A percentile compares a stretch with the other conserved stretches of the same genome.
Evolutionary conservation across 2,329 filamentous ascomycete genomes (phyloP).

Genomic region (Didymellaceae sp.): DNA sequence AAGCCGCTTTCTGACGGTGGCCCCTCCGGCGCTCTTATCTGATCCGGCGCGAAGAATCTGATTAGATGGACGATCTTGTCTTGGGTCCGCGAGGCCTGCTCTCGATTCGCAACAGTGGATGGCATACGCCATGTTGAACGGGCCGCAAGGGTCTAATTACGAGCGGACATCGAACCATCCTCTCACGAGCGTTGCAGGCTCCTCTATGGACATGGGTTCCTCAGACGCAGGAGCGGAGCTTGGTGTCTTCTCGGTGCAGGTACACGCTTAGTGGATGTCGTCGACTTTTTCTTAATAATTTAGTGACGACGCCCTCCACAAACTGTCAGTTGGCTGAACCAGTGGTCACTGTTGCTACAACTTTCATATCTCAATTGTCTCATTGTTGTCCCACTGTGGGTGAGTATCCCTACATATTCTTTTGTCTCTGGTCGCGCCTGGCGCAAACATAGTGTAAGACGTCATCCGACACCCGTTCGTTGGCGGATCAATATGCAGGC

Average conservation of each 20-base stretch:
- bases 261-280: constrained; percentile 28
- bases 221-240: constrained; percentile 24
- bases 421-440: neutral
- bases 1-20: constrained; percentile 19
- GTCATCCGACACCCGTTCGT: constrained; percentile 22
- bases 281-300: constrained; percentile 23
- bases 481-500: constrained; percentile 1
- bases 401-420: constrained; percentile 11
- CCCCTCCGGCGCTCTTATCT: constrained; percentile 37
- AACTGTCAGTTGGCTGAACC: constrained; percentile 3
- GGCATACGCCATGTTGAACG: constrained; percentile 29
- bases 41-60: constrained; percentile 30
- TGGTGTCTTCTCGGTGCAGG: constrained; percentile 24
- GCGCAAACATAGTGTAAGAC: constrained; percentile 26
- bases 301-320: constrained; percentile 9
- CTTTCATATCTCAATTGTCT: constrained; percentile 2
- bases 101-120: constrained; percentile 23
- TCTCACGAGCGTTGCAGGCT: constrained; percentile 34
- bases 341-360: constrained; percentile 1
- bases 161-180: constrained; percentile 35
- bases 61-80: constrained; percentile 34
- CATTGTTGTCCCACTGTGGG: constrained; percentile 4
- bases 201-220: constrained; percentile 26
- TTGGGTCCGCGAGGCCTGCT: constrained; percentile 16
- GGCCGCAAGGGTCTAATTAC: constrained; percentile 27